These are phyloP conservation scores for Penicillium sp. DNA, from an alignment of 2,329 filamentous ascomycete species.

Conservation along the genomic window DNA sequence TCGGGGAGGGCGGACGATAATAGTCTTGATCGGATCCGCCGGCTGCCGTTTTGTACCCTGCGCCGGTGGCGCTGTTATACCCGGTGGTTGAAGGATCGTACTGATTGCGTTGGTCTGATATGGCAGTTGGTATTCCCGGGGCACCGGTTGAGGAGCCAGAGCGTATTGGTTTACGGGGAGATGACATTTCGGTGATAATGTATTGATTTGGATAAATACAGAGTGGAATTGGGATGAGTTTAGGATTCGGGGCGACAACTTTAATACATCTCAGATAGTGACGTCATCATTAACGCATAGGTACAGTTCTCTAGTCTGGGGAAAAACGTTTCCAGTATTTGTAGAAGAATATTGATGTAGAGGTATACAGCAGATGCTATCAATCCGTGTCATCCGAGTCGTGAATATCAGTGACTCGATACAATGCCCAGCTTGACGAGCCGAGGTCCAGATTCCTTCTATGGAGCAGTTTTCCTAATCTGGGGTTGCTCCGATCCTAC, in stretches of 20 bases:
- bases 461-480: constrained; percentile 28
- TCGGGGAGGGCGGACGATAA: neutral
- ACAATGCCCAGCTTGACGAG: neutral
- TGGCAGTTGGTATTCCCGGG: constrained; percentile 22
- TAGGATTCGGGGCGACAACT: neutral
- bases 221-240: neutral
- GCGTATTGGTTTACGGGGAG: constrained; percentile 7
- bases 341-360: neutral
- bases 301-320: neutral
- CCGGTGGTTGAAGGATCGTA: constrained; percentile 21
- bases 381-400: neutral
- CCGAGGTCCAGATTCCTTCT: constrained; percentile 18
- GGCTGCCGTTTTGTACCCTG: constrained; percentile 16
- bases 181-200: constrained; percentile 3
- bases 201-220: neutral
- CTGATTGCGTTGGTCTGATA: constrained; percentile 13
- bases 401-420: neutral
- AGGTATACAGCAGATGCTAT: neutral
- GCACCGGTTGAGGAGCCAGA: constrained; percentile 31
- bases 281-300: constrained; percentile 22
- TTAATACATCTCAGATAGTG: constrained; percentile 4
- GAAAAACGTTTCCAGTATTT: neutral
- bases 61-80: constrained; percentile 30
- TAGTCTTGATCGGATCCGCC: neutral
- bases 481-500: constrained; percentile 20